These are phyloP conservation scores for Diutina sp. DNA, from an alignment of 1,139 yeast species.

Conservation along the genomic window DNA sequence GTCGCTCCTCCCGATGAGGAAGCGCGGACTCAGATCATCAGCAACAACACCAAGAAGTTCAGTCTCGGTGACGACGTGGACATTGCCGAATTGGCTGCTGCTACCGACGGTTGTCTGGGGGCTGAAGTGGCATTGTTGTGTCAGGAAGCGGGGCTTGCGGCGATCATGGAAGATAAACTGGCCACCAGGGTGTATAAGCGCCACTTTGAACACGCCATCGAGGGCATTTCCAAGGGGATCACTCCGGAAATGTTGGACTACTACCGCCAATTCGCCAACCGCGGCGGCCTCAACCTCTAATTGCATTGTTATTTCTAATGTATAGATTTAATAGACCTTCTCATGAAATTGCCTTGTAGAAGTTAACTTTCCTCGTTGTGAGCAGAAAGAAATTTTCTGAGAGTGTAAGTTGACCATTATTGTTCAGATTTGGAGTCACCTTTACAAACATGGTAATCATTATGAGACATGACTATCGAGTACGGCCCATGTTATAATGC, in stretches of 20 bases:
- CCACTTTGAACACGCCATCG: slow-evolving; percentile 66
- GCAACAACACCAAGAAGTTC: slow-evolving; percentile 49
- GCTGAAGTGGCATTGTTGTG: slow-evolving; percentile 88
- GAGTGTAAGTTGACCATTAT: too few species aligned
- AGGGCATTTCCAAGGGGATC: slow-evolving; percentile 61
- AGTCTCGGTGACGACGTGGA: slow-evolving; percentile 17
- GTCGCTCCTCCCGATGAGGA: slow-evolving; percentile 81
- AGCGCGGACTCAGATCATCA: slow-evolving; percentile 67
- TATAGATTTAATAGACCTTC: background rate
- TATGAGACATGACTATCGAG: too few species aligned
- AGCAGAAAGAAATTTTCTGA: too few species aligned
- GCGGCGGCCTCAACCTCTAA: slow-evolving; percentile 16
- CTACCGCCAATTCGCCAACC: slow-evolving; percentile 51
- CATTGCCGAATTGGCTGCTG: slow-evolving; percentile 35
- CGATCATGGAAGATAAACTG: slow-evolving; percentile 65
- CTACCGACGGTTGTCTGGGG: slow-evolving; percentile 88
- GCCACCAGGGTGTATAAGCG: slow-evolving; percentile 38
- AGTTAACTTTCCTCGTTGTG: too few species aligned
- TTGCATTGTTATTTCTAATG: background rate
- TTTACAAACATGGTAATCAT: too few species aligned
- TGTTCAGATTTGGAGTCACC: too few species aligned
- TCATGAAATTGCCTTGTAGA: too few species aligned
- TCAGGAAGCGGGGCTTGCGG: slow-evolving; percentile 90
- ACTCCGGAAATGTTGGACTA: slow-evolving; percentile 75
- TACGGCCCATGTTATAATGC: too few species aligned